Evolutionary conservation across 345 rosid genomes (phyloP).

Genomic region (Salix suchowensis): DNA sequence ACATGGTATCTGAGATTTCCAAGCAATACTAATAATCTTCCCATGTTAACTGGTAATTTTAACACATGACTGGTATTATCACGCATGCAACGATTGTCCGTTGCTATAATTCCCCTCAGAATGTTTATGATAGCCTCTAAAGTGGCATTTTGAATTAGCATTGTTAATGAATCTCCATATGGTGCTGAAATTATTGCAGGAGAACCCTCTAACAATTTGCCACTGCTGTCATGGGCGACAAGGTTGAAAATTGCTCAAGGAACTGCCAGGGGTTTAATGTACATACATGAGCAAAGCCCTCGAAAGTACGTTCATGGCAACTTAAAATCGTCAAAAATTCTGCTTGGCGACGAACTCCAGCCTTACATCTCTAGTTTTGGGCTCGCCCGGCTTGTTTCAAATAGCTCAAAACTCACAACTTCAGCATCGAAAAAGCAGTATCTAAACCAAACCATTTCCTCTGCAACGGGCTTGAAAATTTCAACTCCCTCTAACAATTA

Average conservation of each 20-base stretch:
- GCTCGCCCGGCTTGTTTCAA: slow-evolving; percentile 50
- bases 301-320: slow-evolving; percentile 75
- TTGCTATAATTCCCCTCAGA: neutral
- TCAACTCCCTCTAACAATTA: slow-evolving; percentile 44
- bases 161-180: neutral
- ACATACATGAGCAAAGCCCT: slow-evolving; percentile 75
- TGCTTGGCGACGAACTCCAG: slow-evolving; percentile 74
- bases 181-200: slow-evolving; percentile 35
- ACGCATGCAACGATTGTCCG: neutral
- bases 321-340: slow-evolving; percentile 75
- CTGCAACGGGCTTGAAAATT: slow-evolving; percentile 42
- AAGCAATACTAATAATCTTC: neutral
- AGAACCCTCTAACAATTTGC: slow-evolving; percentile 40
- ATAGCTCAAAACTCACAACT: slow-evolving; percentile 36
- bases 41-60: neutral
- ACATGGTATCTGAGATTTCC: neutral
- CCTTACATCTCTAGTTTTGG: slow-evolving; percentile 82
- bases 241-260: slow-evolving; percentile 88
- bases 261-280: slow-evolving; percentile 71
- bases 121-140: neutral
- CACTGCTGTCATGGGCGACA: slow-evolving; percentile 64
- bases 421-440: slow-evolving; percentile 43
- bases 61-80: neutral
- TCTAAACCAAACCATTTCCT: slow-evolving; percentile 35
- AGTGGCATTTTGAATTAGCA: neutral